phyloP scores from a whole-genome alignment of 2,329 filamentous ascomycete species.

The Monilinia fructigena region DNA sequence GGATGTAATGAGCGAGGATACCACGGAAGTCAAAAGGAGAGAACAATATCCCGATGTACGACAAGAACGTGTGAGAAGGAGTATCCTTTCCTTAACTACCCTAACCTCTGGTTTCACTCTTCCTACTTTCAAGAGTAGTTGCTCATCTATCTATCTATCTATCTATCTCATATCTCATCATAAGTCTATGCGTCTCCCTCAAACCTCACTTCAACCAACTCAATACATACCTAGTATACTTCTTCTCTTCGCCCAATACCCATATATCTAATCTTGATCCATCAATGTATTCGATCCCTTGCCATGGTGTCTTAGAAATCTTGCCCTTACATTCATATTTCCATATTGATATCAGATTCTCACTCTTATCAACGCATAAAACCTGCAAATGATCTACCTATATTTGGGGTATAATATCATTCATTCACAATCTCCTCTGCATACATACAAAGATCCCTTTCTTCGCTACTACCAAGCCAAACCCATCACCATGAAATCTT shows the following conservation, averaged over 20 bases:
- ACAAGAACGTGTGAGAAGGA: no score
- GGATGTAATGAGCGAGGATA: no score
- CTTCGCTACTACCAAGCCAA: neutral
- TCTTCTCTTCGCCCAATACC: neutral
- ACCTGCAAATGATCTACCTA: neutral
- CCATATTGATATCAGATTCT: neutral
- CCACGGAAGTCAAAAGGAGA: no score
- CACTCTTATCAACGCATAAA: neutral
- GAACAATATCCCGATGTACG: no score
- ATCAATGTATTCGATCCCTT: neutral
- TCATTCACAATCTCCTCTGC: slow-evolving; percentile 3
- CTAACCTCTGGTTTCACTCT: no score
- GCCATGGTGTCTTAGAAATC: neutral
- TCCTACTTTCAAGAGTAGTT: no score
- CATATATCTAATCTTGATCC: neutral
- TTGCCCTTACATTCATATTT: no score
- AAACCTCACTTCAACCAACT: neutral
- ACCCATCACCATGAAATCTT: neutral
- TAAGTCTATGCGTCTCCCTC: neutral
- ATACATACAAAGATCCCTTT: slow-evolving; percentile 10
- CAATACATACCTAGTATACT: neutral
- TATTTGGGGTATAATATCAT: neutral
- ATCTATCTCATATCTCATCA: neutral
- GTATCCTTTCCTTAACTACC: no score
- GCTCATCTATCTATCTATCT: no score